phyloP scores from a whole-genome alignment of 148 eudicot species.

The Camellia granthamiana region DNA sequence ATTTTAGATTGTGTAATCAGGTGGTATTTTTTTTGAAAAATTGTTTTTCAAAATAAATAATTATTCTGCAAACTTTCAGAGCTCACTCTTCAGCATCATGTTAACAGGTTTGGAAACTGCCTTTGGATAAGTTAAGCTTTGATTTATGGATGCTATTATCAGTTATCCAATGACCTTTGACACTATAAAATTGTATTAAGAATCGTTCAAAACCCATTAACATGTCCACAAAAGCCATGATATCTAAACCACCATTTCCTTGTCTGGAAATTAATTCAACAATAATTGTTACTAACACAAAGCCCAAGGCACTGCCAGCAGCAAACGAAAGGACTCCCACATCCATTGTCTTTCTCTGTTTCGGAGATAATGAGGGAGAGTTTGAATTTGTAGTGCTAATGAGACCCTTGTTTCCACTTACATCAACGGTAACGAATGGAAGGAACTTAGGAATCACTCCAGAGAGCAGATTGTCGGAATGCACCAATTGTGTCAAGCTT shows the following conservation, averaged over 20 bases:
- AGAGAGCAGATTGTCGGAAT: slow-evolving; percentile 56
- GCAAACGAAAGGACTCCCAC: neutral
- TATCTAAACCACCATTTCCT: too few species aligned
- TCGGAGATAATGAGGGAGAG: slow-evolving; percentile 17
- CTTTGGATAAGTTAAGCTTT: slow-evolving; percentile 53
- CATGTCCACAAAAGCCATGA: neutral
- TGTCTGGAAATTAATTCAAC: too few species aligned
- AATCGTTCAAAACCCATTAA: neutral
- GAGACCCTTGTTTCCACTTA: slow-evolving; percentile 41
- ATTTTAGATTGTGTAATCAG: too few species aligned
- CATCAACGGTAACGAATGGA: slow-evolving; percentile 21
- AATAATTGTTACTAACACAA: too few species aligned
- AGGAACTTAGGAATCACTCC: slow-evolving; percentile 50
- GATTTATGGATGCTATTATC: neutral
- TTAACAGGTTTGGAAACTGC: slow-evolving; percentile 43
- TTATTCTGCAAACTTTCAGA: too few species aligned
- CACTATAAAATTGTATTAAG: neutral
- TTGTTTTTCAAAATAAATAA: too few species aligned
- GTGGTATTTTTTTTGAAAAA: too few species aligned
- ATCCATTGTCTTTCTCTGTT: neutral
- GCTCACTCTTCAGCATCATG: slow-evolving; percentile 41
- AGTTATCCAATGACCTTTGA: neutral
- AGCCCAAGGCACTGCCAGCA: neutral
- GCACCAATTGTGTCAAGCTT: slow-evolving; percentile 49
- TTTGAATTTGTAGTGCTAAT: slow-evolving; percentile 42